phyloP scores from a whole-genome alignment of 306 rosid genomes.

The Cucurbita argyrosperma region DNA sequence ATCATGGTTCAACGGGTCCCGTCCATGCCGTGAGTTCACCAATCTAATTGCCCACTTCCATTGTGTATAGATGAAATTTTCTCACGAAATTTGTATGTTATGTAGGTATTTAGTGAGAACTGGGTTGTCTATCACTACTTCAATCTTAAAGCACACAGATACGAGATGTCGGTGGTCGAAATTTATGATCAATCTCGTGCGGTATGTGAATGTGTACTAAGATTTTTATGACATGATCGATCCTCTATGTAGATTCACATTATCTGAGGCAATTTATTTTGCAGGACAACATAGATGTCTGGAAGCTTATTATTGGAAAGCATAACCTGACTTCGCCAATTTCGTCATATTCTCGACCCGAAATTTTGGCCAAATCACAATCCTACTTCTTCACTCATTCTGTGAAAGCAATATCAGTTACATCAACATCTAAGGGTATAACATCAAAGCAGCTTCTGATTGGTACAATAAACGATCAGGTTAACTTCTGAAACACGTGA shows the following conservation, averaged over 20 bases:
- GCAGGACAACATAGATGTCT: slow-evolving; percentile 84
- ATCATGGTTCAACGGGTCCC: slow-evolving; percentile 94
- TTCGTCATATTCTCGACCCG: slow-evolving; percentile 81
- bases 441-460: slow-evolving; percentile 93
- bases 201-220: slow-evolving; percentile 38
- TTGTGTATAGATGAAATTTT: slow-evolving; percentile 1
- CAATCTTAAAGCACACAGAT: slow-evolving; percentile 95
- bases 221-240: slow-evolving; percentile 1
- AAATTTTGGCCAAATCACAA: slow-evolving; percentile 60
- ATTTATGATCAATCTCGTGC: slow-evolving; percentile 92
- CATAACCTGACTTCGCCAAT: slow-evolving; percentile 89
- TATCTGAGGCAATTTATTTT: slow-evolving; percentile 4
- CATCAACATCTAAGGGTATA: slow-evolving; percentile 87
- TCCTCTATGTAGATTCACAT: not conserved
- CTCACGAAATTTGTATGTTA: slow-evolving; percentile 12
- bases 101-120: slow-evolving; percentile 90
- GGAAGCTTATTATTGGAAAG: slow-evolving; percentile 90
- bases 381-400: slow-evolving; percentile 84
- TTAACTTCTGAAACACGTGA: slow-evolving; percentile 6
- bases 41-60: slow-evolving; percentile 10
- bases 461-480: slow-evolving; percentile 92
- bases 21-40: slow-evolving; percentile 66
- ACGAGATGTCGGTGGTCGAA: slow-evolving; percentile 94
- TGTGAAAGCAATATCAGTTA: slow-evolving; percentile 77
- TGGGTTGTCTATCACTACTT: slow-evolving; percentile 99